These are phyloP conservation scores for Rubia tinctorum DNA, from an alignment of 305 asterid genomes.

Conservation along the genomic window DNA sequence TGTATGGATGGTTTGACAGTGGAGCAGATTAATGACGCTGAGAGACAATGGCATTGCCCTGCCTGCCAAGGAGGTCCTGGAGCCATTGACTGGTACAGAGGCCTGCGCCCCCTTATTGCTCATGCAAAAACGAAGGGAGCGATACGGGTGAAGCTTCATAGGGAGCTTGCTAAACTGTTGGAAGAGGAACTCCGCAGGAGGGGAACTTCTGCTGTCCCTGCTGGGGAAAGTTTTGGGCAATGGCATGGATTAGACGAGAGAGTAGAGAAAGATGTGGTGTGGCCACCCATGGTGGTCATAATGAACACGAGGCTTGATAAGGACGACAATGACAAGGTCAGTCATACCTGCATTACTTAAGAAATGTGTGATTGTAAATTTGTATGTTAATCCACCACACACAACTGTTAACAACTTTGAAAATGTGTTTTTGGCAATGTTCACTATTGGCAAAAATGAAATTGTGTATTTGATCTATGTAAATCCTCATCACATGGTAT, in stretches of 20 bases:
- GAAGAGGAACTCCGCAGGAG: slow-evolving; percentile 64
- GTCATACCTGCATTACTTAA: not conserved
- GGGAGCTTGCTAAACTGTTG: slow-evolving; percentile 63
- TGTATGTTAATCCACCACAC: not conserved
- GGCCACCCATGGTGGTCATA: slow-evolving; percentile 81
- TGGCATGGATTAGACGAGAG: slow-evolving; percentile 53
- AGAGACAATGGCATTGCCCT: slow-evolving; percentile 83
- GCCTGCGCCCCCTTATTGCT: slow-evolving; percentile 60
- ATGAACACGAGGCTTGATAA: slow-evolving; percentile 61
- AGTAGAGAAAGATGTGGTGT: slow-evolving; percentile 60
- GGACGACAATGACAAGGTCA: slow-evolving; percentile 57
- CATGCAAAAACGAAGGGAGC: slow-evolving; percentile 64
- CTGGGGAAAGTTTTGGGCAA: slow-evolving; percentile 57
- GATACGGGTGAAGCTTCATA: slow-evolving; percentile 65
- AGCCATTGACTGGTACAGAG: slow-evolving; percentile 71
- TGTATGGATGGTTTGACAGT: slow-evolving; percentile 46
- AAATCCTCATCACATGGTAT: not conserved
- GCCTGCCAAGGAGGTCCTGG: slow-evolving; percentile 87
- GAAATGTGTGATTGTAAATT: not conserved
- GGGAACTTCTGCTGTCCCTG: slow-evolving; percentile 63
- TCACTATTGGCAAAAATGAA: not conserved
- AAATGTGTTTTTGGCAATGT: not conserved
- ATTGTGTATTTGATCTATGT: not conserved
- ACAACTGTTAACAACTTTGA: not conserved
- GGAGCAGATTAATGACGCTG: slow-evolving; percentile 53